A percentile compares a stretch with the other conserved stretches of the same genome.
Conservation (phyloP, 805 yeast species). For the Scheffersomyces stipitis region DNA sequence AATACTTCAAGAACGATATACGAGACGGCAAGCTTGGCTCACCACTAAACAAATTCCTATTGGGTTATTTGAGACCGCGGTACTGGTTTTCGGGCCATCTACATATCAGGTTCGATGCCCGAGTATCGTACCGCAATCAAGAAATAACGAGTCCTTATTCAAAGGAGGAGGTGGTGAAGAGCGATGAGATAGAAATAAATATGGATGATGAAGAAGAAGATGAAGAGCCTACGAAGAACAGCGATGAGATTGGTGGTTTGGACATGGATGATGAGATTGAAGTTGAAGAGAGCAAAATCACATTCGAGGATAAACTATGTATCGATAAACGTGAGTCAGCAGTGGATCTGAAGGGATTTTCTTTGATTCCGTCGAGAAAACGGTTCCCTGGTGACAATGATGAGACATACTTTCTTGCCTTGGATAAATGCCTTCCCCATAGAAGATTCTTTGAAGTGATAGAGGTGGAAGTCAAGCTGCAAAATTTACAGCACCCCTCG, state of each 20-base stretch:
- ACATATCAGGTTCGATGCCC: constrained; percentile 72
- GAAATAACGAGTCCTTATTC: constrained; percentile 8
- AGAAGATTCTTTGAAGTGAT: constrained; percentile 57
- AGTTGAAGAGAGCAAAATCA: constrained; percentile 13
- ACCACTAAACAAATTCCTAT: constrained; percentile 57
- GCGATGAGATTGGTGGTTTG: constrained; percentile 17
- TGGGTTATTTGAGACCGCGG: constrained; percentile 56
- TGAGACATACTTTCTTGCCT: constrained; percentile 62
- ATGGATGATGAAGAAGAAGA: constrained; percentile 18
- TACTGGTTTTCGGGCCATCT: constrained; percentile 91
- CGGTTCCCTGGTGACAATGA: constrained; percentile 2
- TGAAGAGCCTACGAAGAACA: constrained; percentile 19
- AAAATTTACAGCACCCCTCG: constrained; percentile 14
- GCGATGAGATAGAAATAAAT: constrained; percentile 20
- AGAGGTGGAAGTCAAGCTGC: constrained; percentile 35
- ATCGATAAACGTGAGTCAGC: background rate
- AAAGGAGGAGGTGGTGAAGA: constrained; percentile 10
- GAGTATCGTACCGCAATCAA: constrained; percentile 32
- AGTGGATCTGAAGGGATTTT: background rate
- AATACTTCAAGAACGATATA: constrained; percentile 67
- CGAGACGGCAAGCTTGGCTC: constrained; percentile 64
- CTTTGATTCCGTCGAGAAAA: constrained; percentile 1
- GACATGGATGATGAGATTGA: constrained; percentile 17
- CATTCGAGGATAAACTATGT: constrained; percentile 1
- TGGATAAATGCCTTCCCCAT: constrained; percentile 79